phyloP scores from a whole-genome alignment of 805 yeast genomes.

The Starmera caribaea region DNA sequence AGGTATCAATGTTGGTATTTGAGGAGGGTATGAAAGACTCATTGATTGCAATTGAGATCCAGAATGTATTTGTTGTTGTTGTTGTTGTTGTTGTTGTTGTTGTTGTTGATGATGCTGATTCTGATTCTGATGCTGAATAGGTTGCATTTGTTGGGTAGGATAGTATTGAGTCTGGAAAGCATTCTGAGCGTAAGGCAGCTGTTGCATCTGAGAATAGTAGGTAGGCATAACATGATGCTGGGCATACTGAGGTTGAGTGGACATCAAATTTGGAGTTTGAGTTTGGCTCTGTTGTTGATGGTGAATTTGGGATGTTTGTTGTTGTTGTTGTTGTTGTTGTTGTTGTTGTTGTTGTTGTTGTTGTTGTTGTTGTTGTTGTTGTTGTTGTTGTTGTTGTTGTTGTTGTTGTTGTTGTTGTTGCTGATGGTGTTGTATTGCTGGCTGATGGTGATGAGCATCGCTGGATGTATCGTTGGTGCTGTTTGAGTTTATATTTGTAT shows the following conservation, averaged over 20 bases:
- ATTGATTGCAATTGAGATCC: constrained; percentile 2
- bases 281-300: background rate
- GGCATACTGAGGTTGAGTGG: background rate
- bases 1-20: background rate
- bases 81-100: background rate
- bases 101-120: background rate
- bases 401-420: background rate
- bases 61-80: background rate
- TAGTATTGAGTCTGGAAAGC: constrained; percentile 1
- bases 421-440: background rate
- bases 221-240: background rate
- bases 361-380: background rate
- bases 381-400: too few species aligned
- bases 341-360: background rate
- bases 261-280: background rate
- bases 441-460: background rate
- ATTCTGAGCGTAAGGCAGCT: background rate
- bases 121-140: background rate
- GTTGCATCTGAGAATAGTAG: background rate
- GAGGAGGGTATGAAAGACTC: background rate
- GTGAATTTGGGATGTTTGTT: background rate
- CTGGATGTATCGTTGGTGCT: background rate
- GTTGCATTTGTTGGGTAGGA: constrained; percentile 1
- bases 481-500: background rate
- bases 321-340: background rate